These are phyloP conservation scores for Starmerella vaccinii DNA, from an alignment of 805 yeast species.

Conservation along the genomic window DNA sequence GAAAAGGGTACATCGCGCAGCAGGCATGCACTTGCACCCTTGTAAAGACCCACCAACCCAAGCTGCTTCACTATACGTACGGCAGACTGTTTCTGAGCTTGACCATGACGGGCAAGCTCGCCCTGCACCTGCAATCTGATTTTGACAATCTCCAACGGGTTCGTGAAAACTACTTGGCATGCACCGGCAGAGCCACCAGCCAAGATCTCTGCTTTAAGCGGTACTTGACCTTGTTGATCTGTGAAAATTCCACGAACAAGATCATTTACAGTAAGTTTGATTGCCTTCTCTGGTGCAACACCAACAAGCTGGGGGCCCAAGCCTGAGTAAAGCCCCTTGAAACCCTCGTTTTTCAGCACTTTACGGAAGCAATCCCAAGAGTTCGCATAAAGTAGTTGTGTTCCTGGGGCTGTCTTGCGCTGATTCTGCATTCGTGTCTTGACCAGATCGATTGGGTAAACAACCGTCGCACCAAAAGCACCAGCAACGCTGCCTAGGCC, in stretches of 20 bases:
- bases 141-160: constrained; percentile 91
- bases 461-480: constrained; percentile 95
- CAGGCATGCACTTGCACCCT: constrained; percentile 84
- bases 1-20: constrained; percentile 93
- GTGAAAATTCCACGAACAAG: constrained; percentile 65
- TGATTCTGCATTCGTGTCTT: constrained; percentile 98
- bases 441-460: constrained; percentile 90
- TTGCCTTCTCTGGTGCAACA: constrained; percentile 97
- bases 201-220: constrained; percentile 54
- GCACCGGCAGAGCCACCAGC: constrained; percentile 96
- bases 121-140: constrained; percentile 93
- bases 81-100: constrained; percentile 39
- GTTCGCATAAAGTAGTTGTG: constrained; percentile 49
- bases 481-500: constrained; percentile 91
- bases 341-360: constrained; percentile 66
- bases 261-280: constrained; percentile 89
- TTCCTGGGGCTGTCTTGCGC: constrained; percentile 41
- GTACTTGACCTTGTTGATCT: constrained; percentile 39
- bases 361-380: constrained; percentile 79
- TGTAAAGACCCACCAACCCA: constrained; percentile 78
- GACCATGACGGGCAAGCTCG: constrained; percentile 36
- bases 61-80: constrained; percentile 62
- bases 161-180: constrained; percentile 91
- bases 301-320: constrained; percentile 90
- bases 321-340: constrained; percentile 82